These are phyloP conservation scores for Scedosporium apiospermum DNA, from an alignment of 2,329 filamentous ascomycete species.

Conservation along the genomic window DNA sequence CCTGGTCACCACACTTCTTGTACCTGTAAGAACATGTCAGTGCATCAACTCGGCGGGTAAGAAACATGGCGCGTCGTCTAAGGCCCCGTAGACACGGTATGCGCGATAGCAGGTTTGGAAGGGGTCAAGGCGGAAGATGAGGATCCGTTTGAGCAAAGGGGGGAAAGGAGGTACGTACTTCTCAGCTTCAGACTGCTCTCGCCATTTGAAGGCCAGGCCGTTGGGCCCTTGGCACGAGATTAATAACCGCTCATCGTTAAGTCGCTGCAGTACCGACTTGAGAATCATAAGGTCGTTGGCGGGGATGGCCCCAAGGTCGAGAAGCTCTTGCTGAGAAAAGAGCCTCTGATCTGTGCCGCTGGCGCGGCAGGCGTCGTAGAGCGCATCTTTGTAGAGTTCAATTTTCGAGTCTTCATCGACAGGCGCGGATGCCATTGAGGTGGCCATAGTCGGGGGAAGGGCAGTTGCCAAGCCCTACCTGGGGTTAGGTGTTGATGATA, in stretches of 20 bases:
- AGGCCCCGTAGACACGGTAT: too few relatives aligned
- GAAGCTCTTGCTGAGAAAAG: constrained; percentile 50
- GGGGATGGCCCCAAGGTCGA: constrained; percentile 47
- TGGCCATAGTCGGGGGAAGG: background rate
- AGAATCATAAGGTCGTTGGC: constrained; percentile 45
- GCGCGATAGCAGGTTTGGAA: too few relatives aligned
- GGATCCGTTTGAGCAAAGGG: too few relatives aligned
- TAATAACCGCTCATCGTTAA: constrained; percentile 53
- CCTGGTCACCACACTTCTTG: constrained; percentile 54
- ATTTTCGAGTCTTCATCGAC: constrained; percentile 27
- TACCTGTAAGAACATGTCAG: constrained; percentile 30
- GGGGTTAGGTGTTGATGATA: background rate
- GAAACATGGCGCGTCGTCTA: background rate
- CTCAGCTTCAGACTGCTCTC: constrained; percentile 48
- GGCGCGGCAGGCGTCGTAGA: constrained; percentile 47
- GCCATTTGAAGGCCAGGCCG: constrained; percentile 48
- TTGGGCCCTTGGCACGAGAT: constrained; percentile 33
- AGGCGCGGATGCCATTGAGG: constrained; percentile 6
- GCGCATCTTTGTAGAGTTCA: constrained; percentile 41
- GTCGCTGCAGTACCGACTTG: constrained; percentile 43
- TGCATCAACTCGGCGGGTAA: background rate
- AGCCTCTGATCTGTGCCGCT: constrained; percentile 35
- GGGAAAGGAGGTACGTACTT: constrained; percentile 50
- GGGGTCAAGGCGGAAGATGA: background rate
- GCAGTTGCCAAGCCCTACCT: background rate